A percentile compares a stretch with the other conserved stretches of the same genome.
These are phyloP conservation scores for Saprolegnia parasitica DNA, from an alignment of 352 stramenopile genomes.

Conservation along the genomic window DNA sequence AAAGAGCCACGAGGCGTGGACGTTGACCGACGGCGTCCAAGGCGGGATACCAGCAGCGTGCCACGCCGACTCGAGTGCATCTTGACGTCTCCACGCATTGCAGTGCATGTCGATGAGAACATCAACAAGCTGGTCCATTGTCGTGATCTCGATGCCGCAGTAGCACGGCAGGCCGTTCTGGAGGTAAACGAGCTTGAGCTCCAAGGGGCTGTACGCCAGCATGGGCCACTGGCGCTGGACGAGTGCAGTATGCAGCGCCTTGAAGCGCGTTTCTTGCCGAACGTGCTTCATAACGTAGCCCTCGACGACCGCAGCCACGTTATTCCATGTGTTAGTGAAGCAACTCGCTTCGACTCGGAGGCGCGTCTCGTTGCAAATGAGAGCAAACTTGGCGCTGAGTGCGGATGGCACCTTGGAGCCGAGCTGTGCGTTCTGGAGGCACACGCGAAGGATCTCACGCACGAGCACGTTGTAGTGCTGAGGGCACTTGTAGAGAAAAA, in stretches of 20 bases:
- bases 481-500: conserved; percentile 23
- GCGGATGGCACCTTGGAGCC: not conserved
- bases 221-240: conserved; percentile 13
- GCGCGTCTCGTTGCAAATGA: not conserved
- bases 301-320: not conserved
- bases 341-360: not conserved
- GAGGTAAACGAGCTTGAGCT: conserved; percentile 16
- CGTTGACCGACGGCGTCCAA: conserved; percentile 13
- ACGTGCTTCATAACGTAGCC: not conserved
- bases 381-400: not conserved
- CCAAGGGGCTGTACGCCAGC: not conserved
- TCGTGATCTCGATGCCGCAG: conserved; percentile 24
- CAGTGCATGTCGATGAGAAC: conserved; percentile 15
- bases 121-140: conserved; percentile 20
- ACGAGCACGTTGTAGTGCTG: not conserved
- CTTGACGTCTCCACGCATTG: not conserved
- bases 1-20: not conserved
- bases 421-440: not conserved
- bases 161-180: conserved; percentile 24
- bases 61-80: not conserved
- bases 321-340: conserved; percentile 18
- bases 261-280: not conserved
- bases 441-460: conserved; percentile 2
- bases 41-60: conserved; percentile 1
- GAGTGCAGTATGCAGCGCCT: conserved; percentile 12